phyloP scores from a whole-genome alignment of 371 early-diverging fungal species.

The Batrachochytrium dendrobatidis region DNA sequence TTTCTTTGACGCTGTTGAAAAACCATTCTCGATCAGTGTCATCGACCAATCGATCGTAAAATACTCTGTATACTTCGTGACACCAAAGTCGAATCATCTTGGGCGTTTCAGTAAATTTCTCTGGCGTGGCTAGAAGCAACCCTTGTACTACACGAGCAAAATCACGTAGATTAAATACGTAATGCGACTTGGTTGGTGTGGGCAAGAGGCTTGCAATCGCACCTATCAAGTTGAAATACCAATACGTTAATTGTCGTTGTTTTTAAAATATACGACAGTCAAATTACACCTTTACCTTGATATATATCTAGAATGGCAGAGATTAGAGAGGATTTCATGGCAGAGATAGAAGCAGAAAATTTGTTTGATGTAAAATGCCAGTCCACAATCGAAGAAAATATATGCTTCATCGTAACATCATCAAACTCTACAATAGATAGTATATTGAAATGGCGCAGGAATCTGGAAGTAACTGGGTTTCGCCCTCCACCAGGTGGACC shows the following conservation, averaged over 20 bases:
- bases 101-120: constrained; percentile 32
- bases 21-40: constrained; percentile 43
- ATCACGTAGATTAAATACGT: constrained; percentile 50
- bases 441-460: constrained; percentile 47
- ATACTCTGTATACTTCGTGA: constrained; percentile 49
- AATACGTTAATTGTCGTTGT: background rate
- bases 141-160: constrained; percentile 48
- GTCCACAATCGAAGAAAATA: constrained; percentile 47
- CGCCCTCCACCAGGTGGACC: constrained; percentile 53
- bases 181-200: constrained; percentile 48
- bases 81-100: constrained; percentile 46
- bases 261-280: background rate
- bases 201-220: constrained; percentile 44
- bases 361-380: constrained; percentile 45
- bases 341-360: constrained; percentile 27
- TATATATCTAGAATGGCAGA: constrained; percentile 43
- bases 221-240: background rate
- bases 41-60: constrained; percentile 47
- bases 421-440: constrained; percentile 46
- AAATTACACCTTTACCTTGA: constrained; percentile 7
- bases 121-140: constrained; percentile 36
- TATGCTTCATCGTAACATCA: constrained; percentile 42
- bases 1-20: constrained; percentile 37
- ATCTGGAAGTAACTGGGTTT: constrained; percentile 45
- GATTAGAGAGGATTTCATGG: constrained; percentile 30